Conservation (phyloP, 352 stramenopile genomes). For the Pythium pectinolyticum region DNA sequence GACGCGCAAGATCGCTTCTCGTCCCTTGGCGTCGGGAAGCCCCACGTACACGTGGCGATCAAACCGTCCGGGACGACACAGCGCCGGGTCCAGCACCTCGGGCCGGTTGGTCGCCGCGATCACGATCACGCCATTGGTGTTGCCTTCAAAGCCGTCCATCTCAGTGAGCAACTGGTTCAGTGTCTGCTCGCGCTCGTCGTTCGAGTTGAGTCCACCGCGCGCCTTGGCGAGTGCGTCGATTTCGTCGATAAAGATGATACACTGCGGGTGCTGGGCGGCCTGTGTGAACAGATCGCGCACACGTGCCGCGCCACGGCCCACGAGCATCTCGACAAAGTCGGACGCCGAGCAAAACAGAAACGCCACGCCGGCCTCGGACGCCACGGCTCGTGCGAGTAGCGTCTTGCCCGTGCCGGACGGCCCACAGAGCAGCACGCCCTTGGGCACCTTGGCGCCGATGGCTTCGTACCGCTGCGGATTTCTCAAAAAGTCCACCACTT, state of each 20-base stretch:
- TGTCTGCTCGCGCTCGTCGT: conserved; percentile 96
- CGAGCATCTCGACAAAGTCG: conserved; percentile 98
- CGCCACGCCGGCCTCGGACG: conserved; percentile 91
- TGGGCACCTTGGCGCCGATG: conserved; percentile 92
- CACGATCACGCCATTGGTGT: conserved; percentile 92
- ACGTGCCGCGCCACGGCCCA: conserved; percentile 91
- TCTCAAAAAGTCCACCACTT: conserved; percentile 96
- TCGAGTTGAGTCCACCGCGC: conserved; percentile 86
- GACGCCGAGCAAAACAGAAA: conserved; percentile 96
- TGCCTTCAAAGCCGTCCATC: conserved; percentile 92
- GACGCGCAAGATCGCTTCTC: conserved; percentile 78
- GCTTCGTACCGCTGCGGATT: conserved; percentile 89
- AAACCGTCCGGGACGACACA: conserved; percentile 96
- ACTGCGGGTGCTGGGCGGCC: conserved; percentile 92
- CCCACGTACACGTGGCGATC: conserved; percentile 96
- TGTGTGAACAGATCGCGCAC: conserved; percentile 94
- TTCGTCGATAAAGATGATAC: conserved; percentile 98
- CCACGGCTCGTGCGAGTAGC: conserved; percentile 90
- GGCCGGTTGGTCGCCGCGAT: conserved; percentile 96
- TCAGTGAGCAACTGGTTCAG: conserved; percentile 92
- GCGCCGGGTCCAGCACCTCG: conserved; percentile 94
- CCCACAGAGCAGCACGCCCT: conserved; percentile 92
- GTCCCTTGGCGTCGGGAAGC: conserved; percentile 90
- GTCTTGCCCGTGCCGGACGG: conserved; percentile 96
- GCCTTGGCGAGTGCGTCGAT: conserved; percentile 93